Evolutionary conservation across 2,329 filamentous ascomycete species (phyloP), one percentile per base, ranked within the genome.

Genomic region (Diaporthe vaccinii): DNA sequence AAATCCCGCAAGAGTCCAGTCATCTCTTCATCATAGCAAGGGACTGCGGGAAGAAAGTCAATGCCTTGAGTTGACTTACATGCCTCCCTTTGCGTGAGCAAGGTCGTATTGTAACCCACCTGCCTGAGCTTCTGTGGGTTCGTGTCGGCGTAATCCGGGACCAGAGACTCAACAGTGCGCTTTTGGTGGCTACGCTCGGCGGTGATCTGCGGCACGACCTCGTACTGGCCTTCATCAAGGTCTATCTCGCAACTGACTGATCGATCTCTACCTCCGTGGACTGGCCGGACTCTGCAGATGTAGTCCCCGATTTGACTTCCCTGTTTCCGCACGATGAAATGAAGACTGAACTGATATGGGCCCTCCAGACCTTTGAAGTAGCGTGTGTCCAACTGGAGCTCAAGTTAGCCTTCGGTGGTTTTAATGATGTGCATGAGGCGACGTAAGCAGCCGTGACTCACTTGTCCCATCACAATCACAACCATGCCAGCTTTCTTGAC

Each of bases 221-320:
- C 90, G 82, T 95, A 95, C 22, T 86, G 88, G 8, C 93, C 93
- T 0, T 92, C 87, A 44, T 93, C 90, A 2, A 95, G 89, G 51
- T 91, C 86, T n/a, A 94, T 85, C 79, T 95, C 93, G n/a, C 91
- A 92, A 74, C 90, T 93, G 20, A 94, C 90, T 1, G 91, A 92
- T 10, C 93, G 89, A 65, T 86, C 89, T 86, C 92, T 83, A 79
- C 82, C 83, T 17, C 78, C 78, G 68, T 81, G 79, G n/a, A 80
- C 80, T 9, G 82, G 79, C 0, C 83, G 81, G 4, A 83, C 83
- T 10, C 82, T 79, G 76, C 82, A 82, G 57, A 84, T 79, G 76
- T 83, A 81, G 41, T 84, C 84, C 17, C 78, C 77, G 2, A 76
- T 22, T 14, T 70, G 71, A 17, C 79, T 76, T 9, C 77, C 78